Evolutionary conservation across 352 stramenopile species (phyloP), one percentile per base, ranked within the genome.

Genomic region (Phytopythium ostracodes): DNA sequence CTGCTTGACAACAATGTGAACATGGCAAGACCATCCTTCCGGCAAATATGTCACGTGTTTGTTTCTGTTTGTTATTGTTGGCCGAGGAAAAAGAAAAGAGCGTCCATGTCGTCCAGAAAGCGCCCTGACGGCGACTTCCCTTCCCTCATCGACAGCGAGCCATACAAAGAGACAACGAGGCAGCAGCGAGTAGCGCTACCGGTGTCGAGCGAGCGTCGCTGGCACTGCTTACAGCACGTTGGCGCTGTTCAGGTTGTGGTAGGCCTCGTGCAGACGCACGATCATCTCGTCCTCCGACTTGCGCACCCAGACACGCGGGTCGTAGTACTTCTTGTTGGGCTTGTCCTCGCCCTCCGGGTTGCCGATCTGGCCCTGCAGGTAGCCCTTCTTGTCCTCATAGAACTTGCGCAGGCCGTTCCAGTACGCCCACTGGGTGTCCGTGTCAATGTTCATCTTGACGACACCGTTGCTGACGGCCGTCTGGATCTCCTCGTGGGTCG

Each of bases 391-490:
- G 62, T 92, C 90, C 66, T 94, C 84, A 81, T 99, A 98, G 74
- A 98, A 99, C 71, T 92, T 88, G 89, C 97, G 92, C 43, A 99
- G 87, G 71, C 97, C 97, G 75, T 99, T 92, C 97, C 96, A 99
- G 94, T 98, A 99, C 56, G 94, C 91, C 96, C 96, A 99, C 87
- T 99, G 96, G 63, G 96, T 99, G 81, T 99, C 97, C 66, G 97
- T 99, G 86, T 99, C 97, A 74, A 99, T 98, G 92, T 99, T 99
- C 97, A 99, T 99, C 91, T 99, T 99, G 67, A 99, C 93, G 51
- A 99, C 96, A 72, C 97, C 97, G 64, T 96, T 97, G 72, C 94
- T 81, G 65, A 98, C 97, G 70, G 97, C 91, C 63, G 97, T 91
- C 75, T 96, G 81, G 81, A 99, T 99, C 72, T 99, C 97, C 44